These are phyloP conservation scores for Plasmopara muralis DNA, from an alignment of 352 stramenopile species.

Conservation along the genomic window DNA sequence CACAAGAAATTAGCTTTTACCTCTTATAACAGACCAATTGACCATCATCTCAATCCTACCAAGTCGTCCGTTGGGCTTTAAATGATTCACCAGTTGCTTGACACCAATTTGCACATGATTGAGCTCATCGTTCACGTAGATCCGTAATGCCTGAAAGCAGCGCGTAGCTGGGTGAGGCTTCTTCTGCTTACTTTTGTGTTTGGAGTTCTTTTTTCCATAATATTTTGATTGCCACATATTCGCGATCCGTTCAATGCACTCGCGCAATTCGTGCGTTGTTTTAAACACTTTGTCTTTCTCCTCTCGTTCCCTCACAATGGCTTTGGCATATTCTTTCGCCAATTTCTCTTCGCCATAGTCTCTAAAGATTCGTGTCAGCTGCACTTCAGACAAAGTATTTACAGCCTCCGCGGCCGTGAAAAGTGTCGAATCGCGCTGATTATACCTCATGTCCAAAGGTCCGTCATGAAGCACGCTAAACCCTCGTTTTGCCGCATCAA, in stretches of 20 bases:
- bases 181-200: slow-evolving; percentile 18
- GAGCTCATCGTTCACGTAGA: slow-evolving; percentile 79
- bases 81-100: slow-evolving; percentile 39
- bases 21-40: slow-evolving; percentile 3
- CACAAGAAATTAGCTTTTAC: background rate
- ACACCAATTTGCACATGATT: slow-evolving; percentile 56
- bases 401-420: slow-evolving; percentile 56
- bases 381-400: slow-evolving; percentile 65
- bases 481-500: slow-evolving; percentile 55
- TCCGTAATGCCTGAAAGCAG: slow-evolving; percentile 76
- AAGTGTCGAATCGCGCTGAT: slow-evolving; percentile 27
- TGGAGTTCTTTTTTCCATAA: slow-evolving; percentile 19
- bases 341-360: slow-evolving; percentile 65
- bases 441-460: slow-evolving; percentile 76
- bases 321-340: slow-evolving; percentile 77
- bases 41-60: slow-evolving; percentile 16
- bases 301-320: slow-evolving; percentile 63
- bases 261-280: slow-evolving; percentile 57
- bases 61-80: slow-evolving; percentile 53
- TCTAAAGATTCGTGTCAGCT: slow-evolving; percentile 68
- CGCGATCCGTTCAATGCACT: slow-evolving; percentile 72
- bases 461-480: slow-evolving; percentile 74
- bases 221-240: slow-evolving; percentile 47
- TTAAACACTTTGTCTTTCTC: slow-evolving; percentile 38
- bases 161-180: slow-evolving; percentile 61